Percentiles rank a stretch among this genome's conserved stretches.
Conservation (phyloP, 345 rosid genomes). For the Gossypium thurberi region DNA sequence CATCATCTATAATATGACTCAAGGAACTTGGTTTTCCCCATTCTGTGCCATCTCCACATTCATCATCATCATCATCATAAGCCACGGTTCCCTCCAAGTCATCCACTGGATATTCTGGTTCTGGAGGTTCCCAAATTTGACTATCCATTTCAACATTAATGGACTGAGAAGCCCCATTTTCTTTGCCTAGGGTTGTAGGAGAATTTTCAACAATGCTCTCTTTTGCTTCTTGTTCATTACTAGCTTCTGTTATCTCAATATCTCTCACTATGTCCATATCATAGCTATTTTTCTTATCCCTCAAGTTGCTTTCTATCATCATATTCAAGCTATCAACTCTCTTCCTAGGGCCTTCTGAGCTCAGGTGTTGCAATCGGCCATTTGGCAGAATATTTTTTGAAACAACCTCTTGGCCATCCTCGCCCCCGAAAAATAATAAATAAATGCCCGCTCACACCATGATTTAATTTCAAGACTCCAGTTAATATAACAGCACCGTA, state of each 20-base stretch:
- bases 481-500: background rate
- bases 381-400: slow-evolving; percentile 25
- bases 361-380: slow-evolving; percentile 20
- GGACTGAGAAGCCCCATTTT: slow-evolving; percentile 21
- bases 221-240: slow-evolving; percentile 26
- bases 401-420: slow-evolving; percentile 47
- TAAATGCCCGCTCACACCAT: background rate
- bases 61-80: slow-evolving; percentile 61
- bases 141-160: slow-evolving; percentile 30
- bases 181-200: slow-evolving; percentile 22
- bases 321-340: slow-evolving; percentile 29
- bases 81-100: slow-evolving; percentile 50
- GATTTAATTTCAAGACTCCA: background rate
- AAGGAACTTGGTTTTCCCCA: slow-evolving; percentile 60
- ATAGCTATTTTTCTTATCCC: slow-evolving; percentile 13
- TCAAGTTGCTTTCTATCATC: slow-evolving; percentile 23
- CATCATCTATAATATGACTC: slow-evolving; percentile 37
- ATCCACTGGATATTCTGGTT: slow-evolving; percentile 58
- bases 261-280: slow-evolving; percentile 32
- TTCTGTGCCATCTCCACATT: slow-evolving; percentile 52
- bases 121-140: slow-evolving; percentile 81
- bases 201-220: slow-evolving; percentile 19
- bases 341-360: slow-evolving; percentile 24
- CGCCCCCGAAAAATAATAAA: slow-evolving; percentile 35
- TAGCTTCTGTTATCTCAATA: slow-evolving; percentile 31